Evolutionary conservation across 2,329 filamentous ascomycete genomes (phyloP).

Genomic region (Parastagonospora nodorum): DNA sequence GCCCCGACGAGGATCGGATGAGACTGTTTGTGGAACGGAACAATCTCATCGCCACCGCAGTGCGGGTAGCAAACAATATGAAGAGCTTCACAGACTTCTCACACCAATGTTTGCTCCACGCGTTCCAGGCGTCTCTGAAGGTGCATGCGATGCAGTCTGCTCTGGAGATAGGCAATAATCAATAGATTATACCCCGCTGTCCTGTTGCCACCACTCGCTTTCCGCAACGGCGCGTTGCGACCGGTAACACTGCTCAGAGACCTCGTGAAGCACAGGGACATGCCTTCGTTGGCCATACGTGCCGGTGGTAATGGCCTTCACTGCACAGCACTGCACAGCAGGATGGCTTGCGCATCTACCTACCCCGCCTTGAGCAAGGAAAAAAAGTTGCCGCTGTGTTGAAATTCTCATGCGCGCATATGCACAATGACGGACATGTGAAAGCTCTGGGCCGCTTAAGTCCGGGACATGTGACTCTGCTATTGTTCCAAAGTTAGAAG

Average conservation of each 20-base stretch:
- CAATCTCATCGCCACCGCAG: no score
- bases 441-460: slow-evolving; percentile 27
- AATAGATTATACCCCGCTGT: not conserved
- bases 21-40: slow-evolving; percentile 1
- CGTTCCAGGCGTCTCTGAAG: not conserved
- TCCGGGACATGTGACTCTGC: slow-evolving; percentile 27
- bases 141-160: not conserved
- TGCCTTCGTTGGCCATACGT: not conserved
- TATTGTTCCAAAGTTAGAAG: slow-evolving; percentile 1
- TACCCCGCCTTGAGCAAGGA: slow-evolving; percentile 8
- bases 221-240: not conserved
- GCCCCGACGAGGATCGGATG: slow-evolving; percentile 5
- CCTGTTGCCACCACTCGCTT: not conserved
- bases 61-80: no score
- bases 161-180: no score
- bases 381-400: slow-evolving; percentile 11
- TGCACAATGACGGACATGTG: slow-evolving; percentile 37
- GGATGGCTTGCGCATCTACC: not conserved
- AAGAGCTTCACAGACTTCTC: not conserved
- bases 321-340: no score
- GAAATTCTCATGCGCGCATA: slow-evolving; percentile 19
- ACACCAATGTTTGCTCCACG: not conserved
- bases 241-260: no score
- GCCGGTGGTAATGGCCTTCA: not conserved
- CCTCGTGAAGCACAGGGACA: not conserved